Evolutionary conservation across 306 rosid species (phyloP).

Genomic region (Vigna mungo): DNA sequence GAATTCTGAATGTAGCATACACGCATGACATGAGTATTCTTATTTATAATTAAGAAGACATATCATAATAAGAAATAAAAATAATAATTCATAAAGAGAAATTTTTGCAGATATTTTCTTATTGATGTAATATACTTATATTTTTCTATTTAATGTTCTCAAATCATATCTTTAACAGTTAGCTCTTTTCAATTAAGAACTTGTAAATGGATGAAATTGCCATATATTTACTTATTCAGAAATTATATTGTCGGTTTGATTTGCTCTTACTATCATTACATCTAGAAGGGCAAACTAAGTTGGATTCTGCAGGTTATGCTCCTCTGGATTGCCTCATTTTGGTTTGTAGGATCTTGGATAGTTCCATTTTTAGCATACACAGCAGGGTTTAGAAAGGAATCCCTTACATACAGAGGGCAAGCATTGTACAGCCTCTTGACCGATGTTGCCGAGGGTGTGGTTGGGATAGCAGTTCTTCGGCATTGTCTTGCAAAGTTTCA

Average conservation of each 20-base stretch:
- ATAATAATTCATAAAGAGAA: too few species aligned
- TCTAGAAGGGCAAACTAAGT: conserved; percentile 43
- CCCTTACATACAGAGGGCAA: conserved; percentile 66
- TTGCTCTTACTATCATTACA: conserved; percentile 13
- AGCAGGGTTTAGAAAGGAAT: conserved; percentile 64
- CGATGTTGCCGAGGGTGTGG: conserved; percentile 61
- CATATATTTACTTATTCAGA: not conserved
- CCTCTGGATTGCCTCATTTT: conserved; percentile 68
- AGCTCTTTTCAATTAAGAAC: conserved; percentile 28
- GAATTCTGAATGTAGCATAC: too few species aligned
- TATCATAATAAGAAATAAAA: too few species aligned
- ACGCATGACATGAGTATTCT: too few species aligned
- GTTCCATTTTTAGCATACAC: conserved; percentile 63
- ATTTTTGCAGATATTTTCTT: too few species aligned
- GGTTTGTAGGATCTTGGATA: conserved; percentile 74
- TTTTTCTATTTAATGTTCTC: too few species aligned
- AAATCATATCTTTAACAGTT: not conserved
- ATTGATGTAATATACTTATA: too few species aligned
- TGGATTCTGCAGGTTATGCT: conserved; percentile 65
- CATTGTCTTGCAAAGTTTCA: conserved; percentile 59
- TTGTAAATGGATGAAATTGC: not conserved
- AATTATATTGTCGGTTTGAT: conserved; percentile 11
- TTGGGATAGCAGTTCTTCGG: conserved; percentile 59
- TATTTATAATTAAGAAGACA: too few species aligned
- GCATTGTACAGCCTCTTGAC: conserved; percentile 70